Percentiles rank a stretch among this genome's conserved stretches.
Conservation (phyloP, 1,139 yeast species). For the Zygotorulaspora mrakii region DNA sequence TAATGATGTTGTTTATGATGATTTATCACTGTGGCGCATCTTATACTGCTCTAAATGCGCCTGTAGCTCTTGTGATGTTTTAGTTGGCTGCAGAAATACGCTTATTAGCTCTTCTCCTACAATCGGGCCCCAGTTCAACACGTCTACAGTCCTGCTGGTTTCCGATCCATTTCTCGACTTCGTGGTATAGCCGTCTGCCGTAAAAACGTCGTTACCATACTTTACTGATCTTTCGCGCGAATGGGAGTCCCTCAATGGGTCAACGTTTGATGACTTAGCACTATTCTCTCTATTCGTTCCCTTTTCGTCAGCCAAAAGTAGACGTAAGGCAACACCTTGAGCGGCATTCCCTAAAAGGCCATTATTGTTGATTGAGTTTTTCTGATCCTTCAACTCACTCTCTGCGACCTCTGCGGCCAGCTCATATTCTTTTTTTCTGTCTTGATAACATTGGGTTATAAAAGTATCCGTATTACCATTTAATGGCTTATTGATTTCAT, state of each 20-base stretch:
- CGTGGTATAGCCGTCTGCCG: neutral
- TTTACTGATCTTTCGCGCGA: neutral
- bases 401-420: slow-evolving; percentile 14
- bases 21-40: slow-evolving; percentile 6
- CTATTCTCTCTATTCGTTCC: neutral
- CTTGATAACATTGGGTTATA: slow-evolving; percentile 17
- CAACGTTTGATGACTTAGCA: neutral
- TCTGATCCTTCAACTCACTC: slow-evolving; percentile 7
- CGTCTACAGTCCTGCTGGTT: neutral
- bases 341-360: slow-evolving; percentile 2
- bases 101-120: slow-evolving; percentile 7
- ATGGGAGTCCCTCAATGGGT: neutral
- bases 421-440: slow-evolving; percentile 13
- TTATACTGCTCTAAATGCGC: slow-evolving; percentile 8
- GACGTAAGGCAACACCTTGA: slow-evolving; percentile 11
- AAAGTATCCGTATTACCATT: slow-evolving; percentile 7
- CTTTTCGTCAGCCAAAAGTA: slow-evolving; percentile 3
- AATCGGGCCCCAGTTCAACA: slow-evolving; percentile 5
- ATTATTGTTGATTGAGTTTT: neutral
- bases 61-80: slow-evolving; percentile 12
- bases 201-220: slow-evolving; percentile 11
- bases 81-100: slow-evolving; percentile 14
- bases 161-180: neutral
- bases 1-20: neutral
- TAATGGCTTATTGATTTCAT: slow-evolving; percentile 8